phyloP scores from a whole-genome alignment of 1,139 yeast genomes.

The Schizosaccharomyces versatilis region DNA sequence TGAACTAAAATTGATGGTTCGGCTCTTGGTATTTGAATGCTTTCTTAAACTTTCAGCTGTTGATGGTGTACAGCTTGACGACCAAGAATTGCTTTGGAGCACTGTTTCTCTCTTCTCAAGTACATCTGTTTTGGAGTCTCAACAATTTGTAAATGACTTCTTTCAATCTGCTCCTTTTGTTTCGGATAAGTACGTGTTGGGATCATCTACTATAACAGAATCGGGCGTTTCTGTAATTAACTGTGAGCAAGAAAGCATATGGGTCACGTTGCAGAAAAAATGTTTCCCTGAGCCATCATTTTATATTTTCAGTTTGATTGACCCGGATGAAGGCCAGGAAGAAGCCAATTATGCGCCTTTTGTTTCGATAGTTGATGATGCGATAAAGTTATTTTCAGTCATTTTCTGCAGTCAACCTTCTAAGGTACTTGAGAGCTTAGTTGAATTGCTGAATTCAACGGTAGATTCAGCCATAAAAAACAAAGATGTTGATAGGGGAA shows the following conservation, averaged over 20 bases:
- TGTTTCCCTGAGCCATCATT: no score
- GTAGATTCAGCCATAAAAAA: neutral
- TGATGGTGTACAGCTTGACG: neutral
- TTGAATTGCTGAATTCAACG: neutral
- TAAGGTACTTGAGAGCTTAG: neutral
- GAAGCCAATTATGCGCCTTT: neutral
- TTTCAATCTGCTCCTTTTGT: no score
- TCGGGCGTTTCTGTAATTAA: no score
- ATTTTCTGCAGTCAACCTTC: conserved; percentile 1
- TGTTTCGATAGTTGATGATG: neutral
- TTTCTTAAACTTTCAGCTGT: neutral
- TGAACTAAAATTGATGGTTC: neutral
- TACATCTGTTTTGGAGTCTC: no score
- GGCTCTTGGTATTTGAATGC: neutral
- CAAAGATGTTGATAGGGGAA: neutral
- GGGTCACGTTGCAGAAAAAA: no score
- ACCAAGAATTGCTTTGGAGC: neutral
- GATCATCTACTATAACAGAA: no score
- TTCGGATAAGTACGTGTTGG: no score
- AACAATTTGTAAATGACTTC: no score
- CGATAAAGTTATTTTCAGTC: neutral
- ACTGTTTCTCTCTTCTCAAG: neutral
- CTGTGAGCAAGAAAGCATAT: no score
- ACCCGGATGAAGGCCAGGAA: no score
- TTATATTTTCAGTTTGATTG: no score